Evolutionary conservation across 371 early-diverging fungal species (phyloP), one percentile per base, ranked within the genome.

Genomic region (Mucor velutinosus): DNA sequence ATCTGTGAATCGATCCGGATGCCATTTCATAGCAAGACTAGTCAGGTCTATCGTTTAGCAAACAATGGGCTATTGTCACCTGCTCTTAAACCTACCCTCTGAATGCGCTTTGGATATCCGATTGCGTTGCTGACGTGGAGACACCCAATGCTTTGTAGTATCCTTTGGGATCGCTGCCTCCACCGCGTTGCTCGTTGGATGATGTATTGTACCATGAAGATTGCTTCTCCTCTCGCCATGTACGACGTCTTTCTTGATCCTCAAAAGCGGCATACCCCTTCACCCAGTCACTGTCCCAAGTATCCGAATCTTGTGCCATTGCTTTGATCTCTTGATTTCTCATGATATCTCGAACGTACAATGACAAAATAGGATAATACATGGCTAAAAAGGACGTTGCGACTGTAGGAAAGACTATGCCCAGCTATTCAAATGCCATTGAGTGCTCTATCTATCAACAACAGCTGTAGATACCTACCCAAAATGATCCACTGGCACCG

Each of bases 31-130:
- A 5, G 84, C 84, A 35, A 84, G 65, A 3, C 87, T 87, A 29
- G 4, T 51, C 33, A 17, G 21, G 51, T 32, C 57, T 64, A 10
- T 4, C n/a, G 23, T 45, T 35, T 33, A 25, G 30, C 27, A 19
- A 14, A 62, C 32, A 37, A 19, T 17, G 32, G 19, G 15, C 19
- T 7, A 32, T 35, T 43, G 21, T 60, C 45, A 51, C n/a, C 19
- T 33, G 2, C n/a, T 33, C 39, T 12, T 7, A n/a, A 57, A 25
- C 23, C 37, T 75, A 82, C 69, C 86, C 86, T 67, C 89, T 71
- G 68, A 88, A 88, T 17, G 87, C 87, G 21, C 83, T 80, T 62
- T 88, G 89, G 5, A 88, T 86, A 47, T 88, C 89, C 21, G 85
- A 76, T 6, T 77, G 81, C 7, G 76, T 80, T 2, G 87, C 86